Evolutionary conservation across 2,329 filamentous ascomycete species (phyloP), one percentile per base, ranked within the genome.

Genomic region (Cladosporium colombiae): DNA sequence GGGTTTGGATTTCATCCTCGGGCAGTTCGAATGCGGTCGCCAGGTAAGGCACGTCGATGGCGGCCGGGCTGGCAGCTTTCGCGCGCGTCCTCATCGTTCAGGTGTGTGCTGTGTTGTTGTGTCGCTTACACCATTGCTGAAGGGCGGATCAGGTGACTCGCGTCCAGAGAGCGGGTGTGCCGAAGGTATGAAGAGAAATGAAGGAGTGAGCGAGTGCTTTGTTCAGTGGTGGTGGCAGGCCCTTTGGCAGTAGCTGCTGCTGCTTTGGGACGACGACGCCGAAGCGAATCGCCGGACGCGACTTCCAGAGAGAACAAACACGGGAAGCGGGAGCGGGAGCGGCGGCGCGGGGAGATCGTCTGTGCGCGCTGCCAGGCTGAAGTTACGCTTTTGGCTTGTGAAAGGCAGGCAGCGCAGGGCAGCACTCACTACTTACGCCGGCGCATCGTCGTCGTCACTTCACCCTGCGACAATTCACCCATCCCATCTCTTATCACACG

Each of bases 31-130:
- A 86, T 74, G 91, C 89, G 77, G 86, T 84, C 77, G 90, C 88
- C 73, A 94, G 81, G 80, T 91, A 92, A 79, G 85, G 86, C 71
- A 89, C 81, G 81, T 94, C 91, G 74, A 93, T 80, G 70, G 79
- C 81, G 69, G 82, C 82, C 40, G 69, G 73, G 81, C 82, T 79
- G 84, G 86, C 72, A 63, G 71, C 74, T 70, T 72, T 70, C 44
- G 73, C 73, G 66, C 76, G 73, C 37, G 75, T 78, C 67, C 76
- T 72, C 88, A 90, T 90, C 70, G 66, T 80, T 57, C 55, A 21
- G 21, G 55, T 37, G 31, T 40, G 55, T 69, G 44, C 49, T 53
- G 52, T 29, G 44, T n/a, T 62, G 53, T 29, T 59, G 37, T 40
- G 33, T 46, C 44, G 40, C 60, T 21, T 59, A 56, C 25, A 63